Evolutionary conservation across 2,329 filamentous ascomycete genomes (phyloP), one percentile per base, ranked within the genome.

Genomic region (Apiospora malaysiana): DNA sequence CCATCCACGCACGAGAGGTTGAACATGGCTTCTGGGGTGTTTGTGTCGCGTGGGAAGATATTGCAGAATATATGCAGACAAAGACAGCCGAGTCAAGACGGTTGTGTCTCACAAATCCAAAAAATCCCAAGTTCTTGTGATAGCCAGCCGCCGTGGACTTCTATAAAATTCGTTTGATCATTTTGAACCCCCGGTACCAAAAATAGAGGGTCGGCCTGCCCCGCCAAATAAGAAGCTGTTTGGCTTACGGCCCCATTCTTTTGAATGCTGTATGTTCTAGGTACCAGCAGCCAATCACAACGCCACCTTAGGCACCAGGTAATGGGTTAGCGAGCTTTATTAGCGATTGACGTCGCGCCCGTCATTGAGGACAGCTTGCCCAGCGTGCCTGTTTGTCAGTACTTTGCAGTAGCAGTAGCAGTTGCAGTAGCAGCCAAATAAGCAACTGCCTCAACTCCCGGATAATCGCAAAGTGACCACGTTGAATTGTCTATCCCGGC

Each of bases 1-100:
- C 78, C 79, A 69, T 84, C 83, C 56, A 81, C 74, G 51, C 80
- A 82, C 49, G 77, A 73, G 23, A 86, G 81, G 18, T 79, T 75
- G 73, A 84, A 86, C 84, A 86, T 86, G 8, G 27, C 56, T 40
- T 63, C 32, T 40, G 18, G 40, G 10, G 27, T 21, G n/a, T 63
- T 18, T 40, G 21, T n/a, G 32, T 21, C 23, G 14, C 1, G 42
- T 27, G 16, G 42, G 32, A 46, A n/a, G 40, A 16, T 14, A 14
- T 32, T 6, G 32, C 6, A 45, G 51, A 59, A 37, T 32, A 25
- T 56, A 14, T 2, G 12, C 25, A 18, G 14, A 21, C 25, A 4
- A 59, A 59, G 51, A 59, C 27, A 59, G 7, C 21, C 51, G 16
- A 37, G 21, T 16, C 37, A 37, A 10, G 51, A 32, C 27, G 18